Base-by-base conservation (phyloP, 495 filamentous ascomycete species). In the Evansstolkia leycettana region DNA sequence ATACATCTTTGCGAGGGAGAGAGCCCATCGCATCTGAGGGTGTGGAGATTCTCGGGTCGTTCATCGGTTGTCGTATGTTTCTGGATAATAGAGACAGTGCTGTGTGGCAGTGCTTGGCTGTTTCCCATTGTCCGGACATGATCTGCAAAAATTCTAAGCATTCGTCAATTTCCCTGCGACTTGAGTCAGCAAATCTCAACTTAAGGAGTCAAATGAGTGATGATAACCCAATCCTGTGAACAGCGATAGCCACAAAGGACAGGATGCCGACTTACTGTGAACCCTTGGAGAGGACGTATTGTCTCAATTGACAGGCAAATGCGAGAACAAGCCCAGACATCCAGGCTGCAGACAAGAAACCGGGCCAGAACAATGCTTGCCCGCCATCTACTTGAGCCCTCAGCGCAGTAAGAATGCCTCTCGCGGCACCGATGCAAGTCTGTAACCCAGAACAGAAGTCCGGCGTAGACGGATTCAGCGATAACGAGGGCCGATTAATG, bases 401-500 rank as follows among this genome's bases (percentile, higher is more conserved):
- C 13, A 64, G 41, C 6, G 54, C 56, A 6, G 51, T 38, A 17
- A 64, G 42, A 28, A 64, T 64, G 10, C 42, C 49, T 23, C 57
- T 42, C 5, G 60, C 58, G 16, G 60, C 55, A 1, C 52, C 52
- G 29, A 62, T 62, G 48, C 60, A 64, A 20, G 54, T 62, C 34
- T 64, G 60, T 17, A 64, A 27, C 2, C 48, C 56, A 13, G 60
- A 64, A 27, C 50, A 54, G 17, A 64, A 64, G 36, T 58, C 58
- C 0, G 60, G 48, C 2, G 52, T 54, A 8, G 46, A 46, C 0
- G 56, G 51, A 13, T 48, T 44, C 15, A 60, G 45, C 13, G 60
- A 62, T 17, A 64, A 37, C 8, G 51, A 57, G 2, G 60, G 60
- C 11, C 60, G 58, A 58, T 80, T 45, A 54, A 80, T 47, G 64